Evolutionary conservation across 1,284 basidiomycete species (phyloP).

Genomic region (Fomitopsis pinicola): DNA sequence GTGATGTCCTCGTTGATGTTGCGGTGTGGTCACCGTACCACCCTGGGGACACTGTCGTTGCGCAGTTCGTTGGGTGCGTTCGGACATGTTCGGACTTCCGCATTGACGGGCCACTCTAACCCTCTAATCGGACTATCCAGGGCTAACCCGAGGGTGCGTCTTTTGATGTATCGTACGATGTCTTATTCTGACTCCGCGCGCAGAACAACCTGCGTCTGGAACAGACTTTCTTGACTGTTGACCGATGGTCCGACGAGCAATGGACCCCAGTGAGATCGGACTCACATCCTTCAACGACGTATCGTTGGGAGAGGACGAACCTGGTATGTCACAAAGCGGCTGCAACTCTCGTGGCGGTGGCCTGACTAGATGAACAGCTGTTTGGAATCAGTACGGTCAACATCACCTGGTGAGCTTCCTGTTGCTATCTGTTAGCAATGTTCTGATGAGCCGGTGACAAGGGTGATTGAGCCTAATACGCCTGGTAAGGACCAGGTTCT

Average conservation of each 20-base stretch:
- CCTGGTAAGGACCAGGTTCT: constrained; percentile 36
- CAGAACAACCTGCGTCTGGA: constrained; percentile 79
- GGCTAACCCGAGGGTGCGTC: constrained; percentile 70
- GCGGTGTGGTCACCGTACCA: constrained; percentile 43
- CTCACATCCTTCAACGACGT: constrained; percentile 77
- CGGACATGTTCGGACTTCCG: background rate
- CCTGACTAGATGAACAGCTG: constrained; percentile 30
- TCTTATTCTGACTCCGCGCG: background rate
- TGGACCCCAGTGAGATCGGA: constrained; percentile 68
- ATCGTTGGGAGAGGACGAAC: constrained; percentile 60
- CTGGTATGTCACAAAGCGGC: constrained; percentile 32
- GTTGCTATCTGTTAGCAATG: background rate
- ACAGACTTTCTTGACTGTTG: constrained; percentile 68
- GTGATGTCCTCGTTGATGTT: constrained; percentile 63
- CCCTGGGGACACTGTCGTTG: constrained; percentile 55
- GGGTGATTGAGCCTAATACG: constrained; percentile 63
- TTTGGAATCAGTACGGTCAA: constrained; percentile 60
- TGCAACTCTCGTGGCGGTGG: background rate
- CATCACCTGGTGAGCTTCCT: constrained; percentile 51
- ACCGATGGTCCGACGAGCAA: constrained; percentile 43
- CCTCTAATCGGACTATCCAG: constrained; percentile 6
- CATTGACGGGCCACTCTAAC: background rate
- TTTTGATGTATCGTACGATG: background rate
- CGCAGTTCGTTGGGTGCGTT: constrained; percentile 56
- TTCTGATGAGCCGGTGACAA: constrained; percentile 19